These are phyloP conservation scores for Exophiala spinifera DNA, from an alignment of 2,329 filamentous ascomycete genomes.

Conservation along the genomic window DNA sequence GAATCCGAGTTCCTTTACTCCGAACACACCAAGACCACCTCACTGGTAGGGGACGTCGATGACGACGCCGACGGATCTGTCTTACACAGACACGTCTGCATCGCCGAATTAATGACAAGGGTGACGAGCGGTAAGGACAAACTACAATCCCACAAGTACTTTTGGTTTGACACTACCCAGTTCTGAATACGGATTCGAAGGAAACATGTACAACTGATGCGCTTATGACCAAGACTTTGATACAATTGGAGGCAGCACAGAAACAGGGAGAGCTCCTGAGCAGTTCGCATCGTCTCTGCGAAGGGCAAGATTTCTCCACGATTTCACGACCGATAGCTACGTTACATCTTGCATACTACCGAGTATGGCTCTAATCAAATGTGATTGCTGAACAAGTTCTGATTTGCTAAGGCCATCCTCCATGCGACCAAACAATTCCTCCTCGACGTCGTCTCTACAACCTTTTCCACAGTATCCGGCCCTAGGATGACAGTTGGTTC, in stretches of 20 bases:
- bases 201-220: too few species aligned
- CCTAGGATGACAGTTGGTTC: background rate
- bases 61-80: too few species aligned
- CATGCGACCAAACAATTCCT: background rate
- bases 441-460: background rate
- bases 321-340: slow-evolving; percentile 12
- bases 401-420: background rate
- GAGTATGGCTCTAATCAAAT: slow-evolving; percentile 1
- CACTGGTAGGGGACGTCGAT: too few species aligned
- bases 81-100: too few species aligned
- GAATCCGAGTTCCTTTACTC: background rate
- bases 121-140: too few species aligned
- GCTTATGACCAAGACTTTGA: background rate
- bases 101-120: too few species aligned
- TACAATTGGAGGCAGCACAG: background rate
- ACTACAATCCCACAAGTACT: too few species aligned
- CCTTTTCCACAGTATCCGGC: too few species aligned
- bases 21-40: background rate
- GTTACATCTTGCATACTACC: slow-evolving; percentile 10
- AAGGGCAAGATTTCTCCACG: background rate
- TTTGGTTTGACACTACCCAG: too few species aligned
- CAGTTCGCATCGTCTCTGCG: slow-evolving; percentile 4
- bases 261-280: slow-evolving; percentile 4
- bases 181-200: too few species aligned
- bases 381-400: background rate